Evolutionary conservation across 2,329 filamentous ascomycete species (phyloP).

Genomic region (Diaporthe sp.): DNA sequence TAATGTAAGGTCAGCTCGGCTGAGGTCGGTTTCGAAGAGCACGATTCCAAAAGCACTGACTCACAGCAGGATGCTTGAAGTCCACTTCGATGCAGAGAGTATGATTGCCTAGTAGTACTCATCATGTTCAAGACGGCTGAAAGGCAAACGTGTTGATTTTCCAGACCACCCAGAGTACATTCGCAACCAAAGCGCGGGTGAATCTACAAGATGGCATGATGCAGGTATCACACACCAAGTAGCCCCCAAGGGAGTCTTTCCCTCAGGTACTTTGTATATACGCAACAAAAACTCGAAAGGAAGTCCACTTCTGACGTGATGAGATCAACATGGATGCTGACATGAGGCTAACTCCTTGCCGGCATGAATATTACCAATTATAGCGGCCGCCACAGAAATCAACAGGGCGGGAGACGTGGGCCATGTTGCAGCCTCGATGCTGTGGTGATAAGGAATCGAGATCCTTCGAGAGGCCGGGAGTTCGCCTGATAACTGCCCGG

Average conservation of each 20-base stretch:
- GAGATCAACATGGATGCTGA: background rate
- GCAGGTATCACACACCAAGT: too few species aligned
- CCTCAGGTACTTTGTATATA: background rate
- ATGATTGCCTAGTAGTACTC: background rate
- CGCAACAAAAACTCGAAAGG: background rate
- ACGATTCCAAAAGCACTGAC: background rate
- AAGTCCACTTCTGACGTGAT: conserved; percentile 11
- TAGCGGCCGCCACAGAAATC: background rate
- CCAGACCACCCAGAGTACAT: background rate
- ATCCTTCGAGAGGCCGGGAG: background rate
- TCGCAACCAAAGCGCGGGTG: too few species aligned
- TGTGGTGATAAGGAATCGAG: background rate
- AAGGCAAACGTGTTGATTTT: background rate
- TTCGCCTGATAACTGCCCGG: background rate
- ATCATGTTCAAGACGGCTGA: background rate
- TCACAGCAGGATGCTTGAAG: background rate
- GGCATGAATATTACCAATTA: background rate
- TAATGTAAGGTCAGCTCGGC: background rate
- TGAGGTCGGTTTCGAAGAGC: background rate
- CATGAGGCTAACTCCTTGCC: background rate
- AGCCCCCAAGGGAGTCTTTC: background rate
- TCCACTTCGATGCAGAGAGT: background rate
- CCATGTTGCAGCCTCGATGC: background rate
- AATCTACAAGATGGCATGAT: too few species aligned
- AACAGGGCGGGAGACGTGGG: background rate